Conservation (phyloP, 192 early-diverging fungal species). For the Coemansia erecta region DNA sequence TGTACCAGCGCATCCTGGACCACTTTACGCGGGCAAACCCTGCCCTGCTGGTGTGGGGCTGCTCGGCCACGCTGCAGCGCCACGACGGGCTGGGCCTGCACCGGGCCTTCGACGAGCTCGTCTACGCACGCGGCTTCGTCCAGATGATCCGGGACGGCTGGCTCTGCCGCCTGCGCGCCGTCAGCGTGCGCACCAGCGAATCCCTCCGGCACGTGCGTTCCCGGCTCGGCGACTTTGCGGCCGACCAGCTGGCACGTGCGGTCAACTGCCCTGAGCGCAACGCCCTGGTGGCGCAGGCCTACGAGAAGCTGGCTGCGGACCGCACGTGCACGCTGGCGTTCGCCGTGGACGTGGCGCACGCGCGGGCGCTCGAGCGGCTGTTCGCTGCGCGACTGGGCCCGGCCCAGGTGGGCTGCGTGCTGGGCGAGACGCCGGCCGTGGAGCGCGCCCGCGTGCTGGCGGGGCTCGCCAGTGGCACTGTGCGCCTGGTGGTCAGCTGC, state of each 20-base stretch:
- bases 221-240: constrained; percentile 61
- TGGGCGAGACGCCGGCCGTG: constrained; percentile 55
- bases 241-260: constrained; percentile 53
- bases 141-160: constrained; percentile 84
- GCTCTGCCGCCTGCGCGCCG: constrained; percentile 65
- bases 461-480: constrained; percentile 57
- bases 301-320: constrained; percentile 53
- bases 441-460: constrained; percentile 60
- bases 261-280: constrained; percentile 64
- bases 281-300: constrained; percentile 63
- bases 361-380: constrained; percentile 26
- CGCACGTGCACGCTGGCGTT: constrained; percentile 74
- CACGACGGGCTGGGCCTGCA: constrained; percentile 75
- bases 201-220: constrained; percentile 53
- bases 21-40: constrained; percentile 58
- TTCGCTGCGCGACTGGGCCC: constrained; percentile 57
- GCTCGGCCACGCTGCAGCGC: constrained; percentile 84
- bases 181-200: constrained; percentile 62
- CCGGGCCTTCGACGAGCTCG: constrained; percentile 73
- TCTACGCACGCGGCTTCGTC: constrained; percentile 69
- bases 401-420: constrained; percentile 46
- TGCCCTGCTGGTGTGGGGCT: constrained; percentile 80
- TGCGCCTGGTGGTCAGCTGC: constrained; percentile 88
- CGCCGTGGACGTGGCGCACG: constrained; percentile 81
- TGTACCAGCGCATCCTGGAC: constrained; percentile 69